Evolutionary conservation across 495 filamentous ascomycete genomes (phyloP).

Genomic region (Xanthoparmelia taractica): DNA sequence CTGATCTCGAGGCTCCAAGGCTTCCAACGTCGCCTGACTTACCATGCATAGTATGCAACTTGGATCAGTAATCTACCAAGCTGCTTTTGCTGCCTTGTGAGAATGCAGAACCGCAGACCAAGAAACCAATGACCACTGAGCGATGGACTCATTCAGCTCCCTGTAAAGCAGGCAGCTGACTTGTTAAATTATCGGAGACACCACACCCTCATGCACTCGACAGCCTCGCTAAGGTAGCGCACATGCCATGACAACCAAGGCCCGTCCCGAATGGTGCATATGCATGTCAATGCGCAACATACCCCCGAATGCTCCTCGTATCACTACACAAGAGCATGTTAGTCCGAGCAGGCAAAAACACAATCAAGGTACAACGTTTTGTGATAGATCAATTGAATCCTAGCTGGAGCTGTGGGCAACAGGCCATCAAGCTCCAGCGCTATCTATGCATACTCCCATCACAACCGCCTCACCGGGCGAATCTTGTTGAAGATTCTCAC

Average conservation of each 20-base stretch:
- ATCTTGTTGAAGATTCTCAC: constrained; percentile 4
- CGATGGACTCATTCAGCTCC: not conserved
- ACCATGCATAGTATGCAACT: no score
- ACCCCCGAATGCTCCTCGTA: constrained; percentile 1
- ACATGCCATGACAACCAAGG: constrained; percentile 13
- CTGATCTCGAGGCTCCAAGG: not conserved
- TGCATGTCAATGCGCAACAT: constrained; percentile 12
- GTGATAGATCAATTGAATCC: constrained; percentile 1
- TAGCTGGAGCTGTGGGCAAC: constrained; percentile 1
- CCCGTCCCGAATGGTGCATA: constrained; percentile 20
- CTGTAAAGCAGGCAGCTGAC: constrained; percentile 16
- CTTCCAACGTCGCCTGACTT: not conserved
- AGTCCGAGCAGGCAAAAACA: not conserved
- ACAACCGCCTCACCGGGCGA: not conserved
- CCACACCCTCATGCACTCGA: constrained; percentile 17
- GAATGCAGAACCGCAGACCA: constrained; percentile 8
- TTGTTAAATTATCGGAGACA: constrained; percentile 4
- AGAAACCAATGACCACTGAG: constrained; percentile 3
- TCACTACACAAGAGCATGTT: not conserved
- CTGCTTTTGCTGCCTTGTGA: constrained; percentile 5
- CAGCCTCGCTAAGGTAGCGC: constrained; percentile 15
- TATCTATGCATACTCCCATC: not conserved
- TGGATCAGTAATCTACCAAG: not conserved
- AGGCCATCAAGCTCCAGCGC: not conserved
- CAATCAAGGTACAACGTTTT: not conserved